Conservation (phyloP, 208 protist genomes). For the Herpetomonas samuelpessoai region DNA sequence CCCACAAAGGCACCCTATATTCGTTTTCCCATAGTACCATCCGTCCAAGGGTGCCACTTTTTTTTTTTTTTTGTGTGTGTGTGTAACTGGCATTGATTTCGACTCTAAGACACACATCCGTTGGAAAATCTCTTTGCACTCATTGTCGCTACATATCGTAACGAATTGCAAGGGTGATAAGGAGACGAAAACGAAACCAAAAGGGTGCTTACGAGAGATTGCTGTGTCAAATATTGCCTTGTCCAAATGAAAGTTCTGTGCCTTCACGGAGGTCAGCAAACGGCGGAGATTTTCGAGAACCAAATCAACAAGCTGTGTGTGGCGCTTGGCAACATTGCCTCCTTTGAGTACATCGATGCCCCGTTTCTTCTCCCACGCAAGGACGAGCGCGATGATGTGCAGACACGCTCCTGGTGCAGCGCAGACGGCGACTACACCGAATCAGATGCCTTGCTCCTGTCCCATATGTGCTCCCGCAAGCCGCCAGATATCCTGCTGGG, state of each 20-base stretch:
- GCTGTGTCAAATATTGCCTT: too few relatives aligned
- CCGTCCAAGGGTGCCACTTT: too few relatives aligned
- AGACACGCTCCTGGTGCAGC: conserved; percentile 61
- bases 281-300: conserved; percentile 79
- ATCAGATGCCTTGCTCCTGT: conserved; percentile 43
- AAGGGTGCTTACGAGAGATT: too few relatives aligned
- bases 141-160: too few relatives aligned
- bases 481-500: conserved; percentile 66
- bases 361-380: conserved; percentile 43
- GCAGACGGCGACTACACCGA: conserved; percentile 28
- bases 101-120: too few relatives aligned
- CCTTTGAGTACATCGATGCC: conserved; percentile 64
- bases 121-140: too few relatives aligned
- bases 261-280: conserved; percentile 79
- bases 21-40: too few relatives aligned
- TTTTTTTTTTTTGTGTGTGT: too few relatives aligned
- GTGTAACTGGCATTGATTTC: too few relatives aligned
- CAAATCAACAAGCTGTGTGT: conserved; percentile 58
- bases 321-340: conserved; percentile 31
- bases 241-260: conserved; percentile 65
- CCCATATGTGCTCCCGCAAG: conserved; percentile 18
- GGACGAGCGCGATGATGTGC: conserved; percentile 39
- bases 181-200: too few relatives aligned
- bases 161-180: too few relatives aligned
- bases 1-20: too few relatives aligned